phyloP scores from a whole-genome alignment of 129 eudicot genomes.

The Lactuca sativa region DNA sequence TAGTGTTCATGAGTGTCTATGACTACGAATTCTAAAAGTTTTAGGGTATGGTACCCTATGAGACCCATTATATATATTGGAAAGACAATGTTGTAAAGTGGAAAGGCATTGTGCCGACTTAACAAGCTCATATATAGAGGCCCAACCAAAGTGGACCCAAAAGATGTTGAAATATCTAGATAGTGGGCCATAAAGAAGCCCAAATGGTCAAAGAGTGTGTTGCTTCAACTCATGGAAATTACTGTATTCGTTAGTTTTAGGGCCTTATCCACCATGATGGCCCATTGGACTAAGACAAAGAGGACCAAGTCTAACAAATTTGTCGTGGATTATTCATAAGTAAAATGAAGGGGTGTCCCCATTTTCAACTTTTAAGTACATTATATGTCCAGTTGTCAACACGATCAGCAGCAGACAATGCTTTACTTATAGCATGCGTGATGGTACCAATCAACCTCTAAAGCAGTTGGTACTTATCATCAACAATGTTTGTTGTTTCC shows the following conservation, averaged over 20 bases:
- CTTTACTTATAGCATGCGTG: constrained; percentile 21
- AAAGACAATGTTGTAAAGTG: not conserved
- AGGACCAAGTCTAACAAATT: constrained; percentile 22
- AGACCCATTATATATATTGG: constrained; percentile 15
- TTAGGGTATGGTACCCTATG: constrained; percentile 26
- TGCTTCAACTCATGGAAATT: constrained; percentile 4
- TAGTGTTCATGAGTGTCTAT: constrained; percentile 17
- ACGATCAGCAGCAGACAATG: constrained; percentile 26
- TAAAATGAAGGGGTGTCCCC: constrained; percentile 14
- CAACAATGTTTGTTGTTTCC: constrained; percentile 11
- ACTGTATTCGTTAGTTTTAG: constrained; percentile 12
- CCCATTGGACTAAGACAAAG: not conserved
- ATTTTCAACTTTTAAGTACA: constrained; percentile 29
- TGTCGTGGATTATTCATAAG: constrained; percentile 13
- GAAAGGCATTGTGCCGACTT: constrained; percentile 20
- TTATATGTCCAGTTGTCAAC: not conserved
- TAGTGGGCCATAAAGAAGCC: not conserved
- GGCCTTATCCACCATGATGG: not conserved
- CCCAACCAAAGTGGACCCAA: constrained; percentile 3
- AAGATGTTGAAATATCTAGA: not conserved
- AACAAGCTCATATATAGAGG: constrained; percentile 5
- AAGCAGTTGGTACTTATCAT: constrained; percentile 14
- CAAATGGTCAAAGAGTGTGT: not conserved
- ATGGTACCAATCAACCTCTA: constrained; percentile 19
- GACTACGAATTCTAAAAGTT: constrained; percentile 12